Evolutionary conservation across 2,329 filamentous ascomycete species (phyloP), one percentile per base, ranked within the genome.

Genomic region (Xylaria sp.): DNA sequence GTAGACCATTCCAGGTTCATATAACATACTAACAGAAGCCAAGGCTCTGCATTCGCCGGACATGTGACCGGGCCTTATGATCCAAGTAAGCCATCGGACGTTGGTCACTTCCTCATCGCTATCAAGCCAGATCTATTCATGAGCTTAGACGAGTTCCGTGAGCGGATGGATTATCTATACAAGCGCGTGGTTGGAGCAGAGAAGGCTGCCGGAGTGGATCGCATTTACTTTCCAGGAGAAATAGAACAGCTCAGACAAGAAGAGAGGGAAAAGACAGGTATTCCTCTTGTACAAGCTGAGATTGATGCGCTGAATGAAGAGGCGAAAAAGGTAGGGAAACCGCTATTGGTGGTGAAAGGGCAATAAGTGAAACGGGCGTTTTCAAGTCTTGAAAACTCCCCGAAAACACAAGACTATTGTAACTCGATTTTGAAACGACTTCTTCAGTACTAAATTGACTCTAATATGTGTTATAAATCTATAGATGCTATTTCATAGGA

Each of bases 41-140:
- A 48, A 78, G 93, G 92, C 0, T 91, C 90, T 39, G 92, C 92
- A 0, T 96, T 93, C 79, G 93, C 92, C 0, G 92, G 92, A 0
- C 85, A 92, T 75, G 93, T 96, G 20, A 92, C 90, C 0, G 88
- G 88, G 20, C 93, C 93, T 0, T 96, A 96, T 78, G 92, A 94
- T 75, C 85, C 90, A 2, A 90, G 87, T 0, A 87, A 84, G 67
- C 85, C 89, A 1, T 89, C 90, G 0, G 89, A 94, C 74, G 92
- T 94, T 0, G 92, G 92, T 0, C 92, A 94, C 77, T 93, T 94
- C 70, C 77, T 94, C 1, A 81, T 93, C 1, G 91, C 88, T 20
- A 87, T 94, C 72, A 92, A 92, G 76, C 91, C 92, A 0, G 91
- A 94, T 74, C 80, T 94, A 23, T 94, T 94, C 70, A 88, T 94